phyloP scores from a whole-genome alignment of 2,329 filamentous ascomycete genomes.

The Penicillium thymicola region DNA sequence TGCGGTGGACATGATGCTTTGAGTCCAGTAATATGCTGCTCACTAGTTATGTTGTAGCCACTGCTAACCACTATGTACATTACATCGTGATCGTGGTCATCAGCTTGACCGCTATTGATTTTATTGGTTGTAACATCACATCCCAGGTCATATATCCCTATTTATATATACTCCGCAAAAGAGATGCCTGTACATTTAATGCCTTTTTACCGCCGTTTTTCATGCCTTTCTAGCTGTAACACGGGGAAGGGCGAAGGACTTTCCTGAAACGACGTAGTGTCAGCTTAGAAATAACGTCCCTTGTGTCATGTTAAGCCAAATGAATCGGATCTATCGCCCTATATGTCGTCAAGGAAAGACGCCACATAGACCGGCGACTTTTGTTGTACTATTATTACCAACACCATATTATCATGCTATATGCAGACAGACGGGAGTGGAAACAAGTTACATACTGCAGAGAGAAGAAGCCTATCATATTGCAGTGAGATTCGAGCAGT shows the following conservation, averaged over 20 bases:
- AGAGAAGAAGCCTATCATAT: background rate
- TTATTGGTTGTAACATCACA: background rate
- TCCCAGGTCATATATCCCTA: background rate
- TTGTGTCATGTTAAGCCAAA: background rate
- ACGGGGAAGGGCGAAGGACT: background rate
- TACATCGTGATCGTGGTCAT: background rate
- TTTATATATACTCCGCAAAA: background rate
- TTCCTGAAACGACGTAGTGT: too few relatives aligned
- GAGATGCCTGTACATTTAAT: background rate
- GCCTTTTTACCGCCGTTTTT: background rate
- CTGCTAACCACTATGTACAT: background rate
- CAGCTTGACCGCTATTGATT: background rate
- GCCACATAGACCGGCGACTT: background rate
- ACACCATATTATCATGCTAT: background rate
- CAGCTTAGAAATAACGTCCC: background rate
- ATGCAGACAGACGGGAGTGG: background rate
- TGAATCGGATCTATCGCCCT: background rate
- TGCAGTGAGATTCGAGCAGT: background rate
- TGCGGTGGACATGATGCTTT: background rate
- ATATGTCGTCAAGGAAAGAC: background rate
- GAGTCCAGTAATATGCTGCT: background rate
- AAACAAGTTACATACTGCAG: background rate
- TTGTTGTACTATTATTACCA: background rate
- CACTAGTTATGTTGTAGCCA: background rate
- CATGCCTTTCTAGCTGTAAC: background rate